These are phyloP conservation scores for Sequoia sempervirens DNA, from an alignment of 75 land plant genomes.

Conservation along the genomic window DNA sequence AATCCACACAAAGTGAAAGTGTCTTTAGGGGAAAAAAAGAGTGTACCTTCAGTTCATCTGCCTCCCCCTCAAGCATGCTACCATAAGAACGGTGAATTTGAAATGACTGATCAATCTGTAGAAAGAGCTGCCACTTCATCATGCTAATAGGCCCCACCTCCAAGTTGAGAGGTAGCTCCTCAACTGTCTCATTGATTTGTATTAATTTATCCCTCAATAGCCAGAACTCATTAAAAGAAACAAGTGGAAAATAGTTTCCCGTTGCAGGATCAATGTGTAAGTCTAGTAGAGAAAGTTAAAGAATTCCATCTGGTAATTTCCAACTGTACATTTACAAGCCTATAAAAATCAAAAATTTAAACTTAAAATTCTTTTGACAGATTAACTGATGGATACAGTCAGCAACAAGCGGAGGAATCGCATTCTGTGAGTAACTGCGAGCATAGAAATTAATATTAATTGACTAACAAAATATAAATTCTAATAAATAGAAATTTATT, in stretches of 20 bases:
- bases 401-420: conserved; percentile 74
- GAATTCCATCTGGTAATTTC: conserved; percentile 7
- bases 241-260: conserved; percentile 78
- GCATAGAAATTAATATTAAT: conserved; percentile 8
- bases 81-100: conserved; percentile 94
- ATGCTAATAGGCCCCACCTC: conserved; percentile 89
- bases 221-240: conserved; percentile 98
- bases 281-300: conserved; percentile 50
- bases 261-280: conserved; percentile 56
- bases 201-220: conserved; percentile 87
- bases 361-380: neutral
- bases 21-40: neutral
- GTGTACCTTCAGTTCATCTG: conserved; percentile 95
- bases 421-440: conserved; percentile 64
- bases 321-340: neutral
- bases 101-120: conserved; percentile 96
- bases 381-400: conserved; percentile 66
- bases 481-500: neutral
- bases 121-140: conserved; percentile 93
- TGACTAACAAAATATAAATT: neutral
- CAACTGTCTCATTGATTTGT: conserved; percentile 75
- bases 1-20: neutral
- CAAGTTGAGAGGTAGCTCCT: conserved; percentile 62
- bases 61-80: conserved; percentile 98
- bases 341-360: neutral